These are phyloP conservation scores for Acer negundo DNA, from an alignment of 345 rosid species.

Conservation along the genomic window DNA sequence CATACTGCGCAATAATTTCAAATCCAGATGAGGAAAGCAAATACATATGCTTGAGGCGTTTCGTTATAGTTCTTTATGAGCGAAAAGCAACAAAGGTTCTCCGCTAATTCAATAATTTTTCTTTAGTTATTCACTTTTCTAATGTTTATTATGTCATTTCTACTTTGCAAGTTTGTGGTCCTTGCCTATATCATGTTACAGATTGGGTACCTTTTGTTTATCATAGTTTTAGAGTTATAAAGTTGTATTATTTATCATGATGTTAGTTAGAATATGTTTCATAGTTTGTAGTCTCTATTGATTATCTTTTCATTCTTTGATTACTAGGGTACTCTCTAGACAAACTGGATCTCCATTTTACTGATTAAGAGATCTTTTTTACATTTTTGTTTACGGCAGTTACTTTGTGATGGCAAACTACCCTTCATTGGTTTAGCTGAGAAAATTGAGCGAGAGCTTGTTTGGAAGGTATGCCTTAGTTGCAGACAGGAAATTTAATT, in stretches of 20 bases:
- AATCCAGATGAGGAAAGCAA: slow-evolving; percentile 99
- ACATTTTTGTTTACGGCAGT: slow-evolving; percentile 41
- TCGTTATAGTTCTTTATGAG: slow-evolving; percentile 84
- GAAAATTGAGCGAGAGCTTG: slow-evolving; percentile 89
- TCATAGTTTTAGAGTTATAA: neutral
- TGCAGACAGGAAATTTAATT: slow-evolving; percentile 15
- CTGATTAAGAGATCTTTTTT: neutral
- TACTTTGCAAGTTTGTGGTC: neutral
- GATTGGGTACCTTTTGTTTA: neutral
- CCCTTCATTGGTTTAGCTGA: slow-evolving; percentile 88
- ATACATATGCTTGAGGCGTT: slow-evolving; percentile 89
- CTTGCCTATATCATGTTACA: neutral
- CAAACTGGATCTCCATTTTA: neutral
- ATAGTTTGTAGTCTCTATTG: neutral
- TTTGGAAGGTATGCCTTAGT: slow-evolving; percentile 77
- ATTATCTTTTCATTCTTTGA: slow-evolving; percentile 2
- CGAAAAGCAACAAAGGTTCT: slow-evolving; percentile 82
- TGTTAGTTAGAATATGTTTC: no score
- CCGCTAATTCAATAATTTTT: slow-evolving; percentile 14
- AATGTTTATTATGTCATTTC: neutral
- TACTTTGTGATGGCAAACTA: slow-evolving; percentile 80
- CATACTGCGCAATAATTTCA: slow-evolving; percentile 95
- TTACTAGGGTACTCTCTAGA: neutral
- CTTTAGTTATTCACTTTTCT: neutral
- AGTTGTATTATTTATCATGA: neutral